phyloP scores from a whole-genome alignment of 2,329 filamentous ascomycete species.

The Pezicula neosporulosa region DNA sequence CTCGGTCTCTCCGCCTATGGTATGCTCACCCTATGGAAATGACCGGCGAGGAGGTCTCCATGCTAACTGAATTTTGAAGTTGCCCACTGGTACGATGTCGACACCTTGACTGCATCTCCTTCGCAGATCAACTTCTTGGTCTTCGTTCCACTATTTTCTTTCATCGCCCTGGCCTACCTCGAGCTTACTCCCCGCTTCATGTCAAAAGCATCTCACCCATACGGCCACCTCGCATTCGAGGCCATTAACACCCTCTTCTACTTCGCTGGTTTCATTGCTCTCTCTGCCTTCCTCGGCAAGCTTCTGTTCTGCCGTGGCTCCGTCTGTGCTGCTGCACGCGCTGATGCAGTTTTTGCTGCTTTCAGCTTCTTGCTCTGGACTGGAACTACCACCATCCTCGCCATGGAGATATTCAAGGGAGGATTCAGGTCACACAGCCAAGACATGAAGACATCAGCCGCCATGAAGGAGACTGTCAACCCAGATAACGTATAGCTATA shows the following conservation, averaged over 20 bases:
- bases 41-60: not conserved
- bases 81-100: conserved; percentile 54
- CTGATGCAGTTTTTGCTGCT: conserved; percentile 50
- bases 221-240: conserved; percentile 46
- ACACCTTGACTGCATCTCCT: conserved; percentile 52
- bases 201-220: conserved; percentile 41
- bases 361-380: conserved; percentile 52
- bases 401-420: conserved; percentile 44
- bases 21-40: conserved; percentile 24
- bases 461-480: conserved; percentile 24
- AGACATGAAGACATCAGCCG: conserved; percentile 21
- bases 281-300: conserved; percentile 52
- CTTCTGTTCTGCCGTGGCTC: conserved; percentile 54
- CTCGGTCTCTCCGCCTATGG: conserved; percentile 47
- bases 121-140: conserved; percentile 56
- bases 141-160: conserved; percentile 49
- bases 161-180: conserved; percentile 52
- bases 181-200: conserved; percentile 43
- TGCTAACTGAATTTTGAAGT: conserved; percentile 35
- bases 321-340: conserved; percentile 53
- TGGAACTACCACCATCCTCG: conserved; percentile 42
- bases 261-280: conserved; percentile 56
- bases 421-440: conserved; percentile 25
- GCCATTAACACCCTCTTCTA: conserved; percentile 51
- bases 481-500: not conserved